phyloP scores from a whole-genome alignment of 768 basidiomycete genomes.

The Tulasnella sp. region DNA sequence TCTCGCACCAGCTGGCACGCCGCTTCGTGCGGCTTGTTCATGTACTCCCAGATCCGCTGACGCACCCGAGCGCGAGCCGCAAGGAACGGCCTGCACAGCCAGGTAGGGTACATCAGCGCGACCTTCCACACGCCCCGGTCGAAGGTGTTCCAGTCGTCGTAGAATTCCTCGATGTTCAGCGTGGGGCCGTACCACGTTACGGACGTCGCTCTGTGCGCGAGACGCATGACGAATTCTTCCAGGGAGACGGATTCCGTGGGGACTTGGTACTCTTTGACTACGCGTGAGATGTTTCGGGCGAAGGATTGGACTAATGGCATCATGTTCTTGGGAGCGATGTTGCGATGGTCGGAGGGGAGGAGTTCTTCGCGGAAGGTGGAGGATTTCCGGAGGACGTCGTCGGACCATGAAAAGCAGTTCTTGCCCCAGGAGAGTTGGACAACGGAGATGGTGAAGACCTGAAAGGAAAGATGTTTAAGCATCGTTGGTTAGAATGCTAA shows the following conservation, averaged over 20 bases:
- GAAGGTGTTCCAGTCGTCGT: neutral
- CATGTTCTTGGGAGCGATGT: constrained; percentile 5
- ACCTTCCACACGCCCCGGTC: neutral
- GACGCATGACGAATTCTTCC: neutral
- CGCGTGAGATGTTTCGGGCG: neutral
- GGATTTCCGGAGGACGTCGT: constrained; percentile 6
- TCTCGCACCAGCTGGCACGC: neutral
- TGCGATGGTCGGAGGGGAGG: neutral
- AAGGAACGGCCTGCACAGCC: neutral
- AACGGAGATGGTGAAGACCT: neutral
- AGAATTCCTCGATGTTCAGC: neutral
- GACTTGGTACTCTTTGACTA: neutral
- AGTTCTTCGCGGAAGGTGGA: neutral
- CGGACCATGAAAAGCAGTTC: neutral
- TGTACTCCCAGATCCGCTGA: neutral
- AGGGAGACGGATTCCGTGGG: neutral
- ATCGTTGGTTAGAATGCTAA: neutral
- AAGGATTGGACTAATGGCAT: neutral
- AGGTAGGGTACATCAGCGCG: neutral
- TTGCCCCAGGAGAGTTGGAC: neutral
- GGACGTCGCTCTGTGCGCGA: constrained; percentile 15
- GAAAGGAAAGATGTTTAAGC: neutral
- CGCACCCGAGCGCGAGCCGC: neutral
- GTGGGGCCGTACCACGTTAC: constrained; percentile 9
- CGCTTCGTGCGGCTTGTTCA: constrained; percentile 4